Evolutionary conservation across 192 early-diverging fungal species (phyloP), one percentile per base, ranked within the genome.

Genomic region (Linderina pennispora): DNA sequence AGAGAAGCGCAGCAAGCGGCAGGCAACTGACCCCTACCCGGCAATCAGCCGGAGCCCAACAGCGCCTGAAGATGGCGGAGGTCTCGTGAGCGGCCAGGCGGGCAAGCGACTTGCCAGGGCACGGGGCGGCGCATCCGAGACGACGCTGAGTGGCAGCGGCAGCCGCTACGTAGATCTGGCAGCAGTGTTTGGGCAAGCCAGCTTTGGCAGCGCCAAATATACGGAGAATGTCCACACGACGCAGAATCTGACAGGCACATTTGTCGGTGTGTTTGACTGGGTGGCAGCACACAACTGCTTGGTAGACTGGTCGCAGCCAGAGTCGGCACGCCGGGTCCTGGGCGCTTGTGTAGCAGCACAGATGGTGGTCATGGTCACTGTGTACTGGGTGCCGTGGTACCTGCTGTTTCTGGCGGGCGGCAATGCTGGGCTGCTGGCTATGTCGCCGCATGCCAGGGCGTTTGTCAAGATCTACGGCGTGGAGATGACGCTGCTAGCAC

Each of bases 191-290:
- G 68, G 68, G 19, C 61, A 56, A n/a, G 68, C 61, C 4, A 52
- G 61, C 40, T 72, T 72, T 60, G 68, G 68, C 20, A 72, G 68
- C 26, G 53, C 61, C n/a, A 52, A 53, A 14, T 60, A 72, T 41
- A 72, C 68, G 14, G 53, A 55, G 3, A 74, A 74, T 20, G 70
- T 66, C 35, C 70, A 74, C 23, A 58, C 64, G 7, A 74, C 62
- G 14, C 70, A 74, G 51, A 74, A 45, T 8, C 54, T 74, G 45
- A 74, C 70, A 9, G 70, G 70, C 25, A 54, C 59, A 4, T 74
- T 63, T 22, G 62, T 65, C 24, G 23, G 40, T 4, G 31, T 45
- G 3, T 74, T 66, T 28, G 70, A 74, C 42, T 74, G 58, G 58
- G 50, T 60, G 6, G 51, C 52, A 5, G 52, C 63, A 4, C 63